These are phyloP conservation scores for Cystobasidium onofrii DNA, from an alignment of 768 basidiomycete genomes.

Conservation along the genomic window DNA sequence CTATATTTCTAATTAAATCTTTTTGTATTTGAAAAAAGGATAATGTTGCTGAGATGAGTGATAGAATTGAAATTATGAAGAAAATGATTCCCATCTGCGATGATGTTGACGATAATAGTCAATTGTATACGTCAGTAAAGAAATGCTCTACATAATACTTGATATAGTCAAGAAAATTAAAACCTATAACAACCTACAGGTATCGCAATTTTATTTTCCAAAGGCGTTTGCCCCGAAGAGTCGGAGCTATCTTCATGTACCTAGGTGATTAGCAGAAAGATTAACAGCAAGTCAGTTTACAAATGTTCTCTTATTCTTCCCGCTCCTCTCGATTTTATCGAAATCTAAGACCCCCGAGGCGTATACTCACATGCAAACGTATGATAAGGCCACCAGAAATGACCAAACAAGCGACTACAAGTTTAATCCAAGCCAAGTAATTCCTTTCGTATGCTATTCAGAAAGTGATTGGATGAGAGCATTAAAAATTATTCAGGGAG, in stretches of 20 bases:
- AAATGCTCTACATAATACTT: too few relatives aligned
- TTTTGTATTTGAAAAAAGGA: slow-evolving; percentile 14
- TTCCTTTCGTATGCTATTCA: slow-evolving; percentile 7
- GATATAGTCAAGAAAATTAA: too few relatives aligned
- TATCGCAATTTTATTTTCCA: slow-evolving; percentile 2
- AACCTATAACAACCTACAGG: slow-evolving; percentile 4
- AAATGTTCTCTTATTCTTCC: too few relatives aligned
- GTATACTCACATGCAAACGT: slow-evolving; percentile 14
- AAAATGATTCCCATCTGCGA: slow-evolving; percentile 15
- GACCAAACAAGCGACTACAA: slow-evolving; percentile 11
- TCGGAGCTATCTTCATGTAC: not conserved
- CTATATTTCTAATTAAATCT: not conserved
- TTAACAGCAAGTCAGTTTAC: too few relatives aligned
- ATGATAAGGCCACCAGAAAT: slow-evolving; percentile 16
- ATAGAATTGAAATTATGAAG: slow-evolving; percentile 6
- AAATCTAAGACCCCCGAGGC: too few relatives aligned
- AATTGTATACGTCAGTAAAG: too few relatives aligned
- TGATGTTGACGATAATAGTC: too few relatives aligned
- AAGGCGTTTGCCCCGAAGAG: not conserved
- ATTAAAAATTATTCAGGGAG: too few relatives aligned
- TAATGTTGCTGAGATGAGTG: slow-evolving; percentile 8
- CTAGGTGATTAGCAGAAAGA: not conserved
- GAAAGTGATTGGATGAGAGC: too few relatives aligned
- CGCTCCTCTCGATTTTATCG: too few relatives aligned
- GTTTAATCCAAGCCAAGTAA: slow-evolving; percentile 17